phyloP scores from a whole-genome alignment of 441 rosid genomes.

The Kokia cookei region DNA sequence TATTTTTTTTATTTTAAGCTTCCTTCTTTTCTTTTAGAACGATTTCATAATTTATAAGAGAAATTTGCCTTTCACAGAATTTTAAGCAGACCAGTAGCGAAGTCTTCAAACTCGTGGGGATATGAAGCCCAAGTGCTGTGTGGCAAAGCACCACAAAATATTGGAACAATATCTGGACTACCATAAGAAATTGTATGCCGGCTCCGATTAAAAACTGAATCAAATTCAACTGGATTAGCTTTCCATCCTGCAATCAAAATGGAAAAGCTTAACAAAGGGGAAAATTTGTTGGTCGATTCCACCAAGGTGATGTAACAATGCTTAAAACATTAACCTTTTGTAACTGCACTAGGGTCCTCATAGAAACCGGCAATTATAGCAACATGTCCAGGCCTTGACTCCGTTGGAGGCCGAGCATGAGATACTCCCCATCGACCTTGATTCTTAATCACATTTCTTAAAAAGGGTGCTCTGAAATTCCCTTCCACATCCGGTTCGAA shows the following conservation, averaged over 20 bases:
- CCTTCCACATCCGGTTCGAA: slow-evolving; percentile 82
- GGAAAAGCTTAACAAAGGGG: slow-evolving; percentile 2
- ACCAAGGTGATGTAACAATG: neutral
- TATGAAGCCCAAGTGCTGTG: slow-evolving; percentile 87
- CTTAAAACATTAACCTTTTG: slow-evolving; percentile 49
- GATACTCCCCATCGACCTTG: slow-evolving; percentile 99
- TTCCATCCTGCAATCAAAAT: slow-evolving; percentile 77
- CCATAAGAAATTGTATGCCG: slow-evolving; percentile 83
- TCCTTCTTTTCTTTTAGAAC: neutral
- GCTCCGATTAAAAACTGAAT: slow-evolving; percentile 88
- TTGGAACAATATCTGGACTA: slow-evolving; percentile 95
- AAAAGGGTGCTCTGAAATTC: slow-evolving; percentile 77
- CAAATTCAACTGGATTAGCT: slow-evolving; percentile 97
- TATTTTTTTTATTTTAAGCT: neutral
- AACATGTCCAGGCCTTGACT: slow-evolving; percentile 96
- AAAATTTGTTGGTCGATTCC: neutral
- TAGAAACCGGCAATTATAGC: slow-evolving; percentile 94
- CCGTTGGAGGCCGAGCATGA: slow-evolving; percentile 98
- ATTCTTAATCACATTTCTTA: slow-evolving; percentile 68
- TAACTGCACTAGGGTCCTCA: slow-evolving; percentile 99
- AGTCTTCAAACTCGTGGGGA: slow-evolving; percentile 94
- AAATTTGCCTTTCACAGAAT: neutral
- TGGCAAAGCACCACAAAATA: slow-evolving; percentile 79
- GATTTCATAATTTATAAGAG: neutral
- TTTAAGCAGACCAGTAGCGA: slow-evolving; percentile 73